Conservation (phyloP, 1,284 basidiomycete genomes). For the Spongispora temasekensis region DNA sequence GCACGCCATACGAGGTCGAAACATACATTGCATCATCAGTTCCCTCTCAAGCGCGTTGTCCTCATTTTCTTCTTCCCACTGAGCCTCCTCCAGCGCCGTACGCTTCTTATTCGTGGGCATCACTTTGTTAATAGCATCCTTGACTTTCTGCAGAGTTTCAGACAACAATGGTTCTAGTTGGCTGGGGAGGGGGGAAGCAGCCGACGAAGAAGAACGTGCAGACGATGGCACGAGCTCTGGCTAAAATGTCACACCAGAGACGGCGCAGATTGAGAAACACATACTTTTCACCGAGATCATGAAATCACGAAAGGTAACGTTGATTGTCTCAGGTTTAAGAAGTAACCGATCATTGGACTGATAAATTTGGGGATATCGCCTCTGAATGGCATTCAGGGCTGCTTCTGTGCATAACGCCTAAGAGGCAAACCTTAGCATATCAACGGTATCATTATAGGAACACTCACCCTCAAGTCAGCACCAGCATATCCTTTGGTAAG, state of each 20-base stretch:
- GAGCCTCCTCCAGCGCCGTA: slow-evolving; percentile 90
- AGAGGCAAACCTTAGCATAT: background rate
- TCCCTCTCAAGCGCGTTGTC: slow-evolving; percentile 80
- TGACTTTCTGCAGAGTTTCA: slow-evolving; percentile 70
- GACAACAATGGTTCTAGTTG: slow-evolving; percentile 86
- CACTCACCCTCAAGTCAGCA: slow-evolving; percentile 87
- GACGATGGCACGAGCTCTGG: slow-evolving; percentile 93
- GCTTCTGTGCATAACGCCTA: slow-evolving; percentile 96
- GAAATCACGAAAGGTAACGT: slow-evolving; percentile 89
- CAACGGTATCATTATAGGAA: slow-evolving; percentile 1
- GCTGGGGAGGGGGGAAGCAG: slow-evolving; percentile 81
- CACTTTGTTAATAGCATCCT: slow-evolving; percentile 65
- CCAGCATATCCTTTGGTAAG: slow-evolving; percentile 98
- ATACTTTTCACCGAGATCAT: slow-evolving; percentile 96
- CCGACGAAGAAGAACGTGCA: slow-evolving; percentile 85
- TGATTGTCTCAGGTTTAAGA: slow-evolving; percentile 85
- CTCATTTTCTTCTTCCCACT: slow-evolving; percentile 76
- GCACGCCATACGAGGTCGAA: background rate
- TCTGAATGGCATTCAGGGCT: slow-evolving; percentile 94
- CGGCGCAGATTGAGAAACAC: slow-evolving; percentile 29
- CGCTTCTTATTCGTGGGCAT: slow-evolving; percentile 76
- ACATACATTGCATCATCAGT: slow-evolving; percentile 82
- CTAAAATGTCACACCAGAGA: slow-evolving; percentile 6
- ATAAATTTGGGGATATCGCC: slow-evolving; percentile 98
- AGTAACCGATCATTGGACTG: slow-evolving; percentile 86